These are phyloP conservation scores for Cutaneotrichosporon arboriforme DNA, from an alignment of 1,284 basidiomycete genomes.

Conservation along the genomic window DNA sequence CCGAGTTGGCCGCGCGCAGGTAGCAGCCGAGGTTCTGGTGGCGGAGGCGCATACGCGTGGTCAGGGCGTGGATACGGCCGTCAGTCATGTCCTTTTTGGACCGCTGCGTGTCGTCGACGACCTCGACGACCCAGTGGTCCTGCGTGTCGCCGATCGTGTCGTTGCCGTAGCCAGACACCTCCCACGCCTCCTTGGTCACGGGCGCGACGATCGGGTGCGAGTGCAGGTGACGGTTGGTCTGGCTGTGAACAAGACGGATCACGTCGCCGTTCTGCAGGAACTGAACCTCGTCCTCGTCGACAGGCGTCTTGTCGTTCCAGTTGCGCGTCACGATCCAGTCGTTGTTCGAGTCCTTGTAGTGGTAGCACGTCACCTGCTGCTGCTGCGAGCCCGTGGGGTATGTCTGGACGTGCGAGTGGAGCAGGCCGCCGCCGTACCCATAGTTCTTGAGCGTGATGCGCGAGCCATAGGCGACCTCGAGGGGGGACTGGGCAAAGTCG, in stretches of 20 bases:
- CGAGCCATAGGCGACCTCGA: slow-evolving; percentile 86
- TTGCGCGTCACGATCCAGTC: slow-evolving; percentile 76
- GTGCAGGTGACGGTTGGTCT: slow-evolving; percentile 88
- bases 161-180: slow-evolving; percentile 92
- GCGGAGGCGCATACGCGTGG: slow-evolving; percentile 78
- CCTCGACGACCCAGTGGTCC: slow-evolving; percentile 89
- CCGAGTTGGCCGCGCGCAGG: slow-evolving; percentile 78
- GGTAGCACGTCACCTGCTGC: slow-evolving; percentile 98
- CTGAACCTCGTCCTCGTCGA: slow-evolving; percentile 60
- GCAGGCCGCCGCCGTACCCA: slow-evolving; percentile 91
- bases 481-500: slow-evolving; percentile 80
- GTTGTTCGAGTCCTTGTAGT: slow-evolving; percentile 99
- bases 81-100: slow-evolving; percentile 55
- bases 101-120: slow-evolving; percentile 79
- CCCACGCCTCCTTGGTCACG: slow-evolving; percentile 80
- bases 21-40: slow-evolving; percentile 80
- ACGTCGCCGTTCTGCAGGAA: slow-evolving; percentile 73
- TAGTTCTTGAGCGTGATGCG: slow-evolving; percentile 93
- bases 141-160: slow-evolving; percentile 75
- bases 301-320: slow-evolving; percentile 63
- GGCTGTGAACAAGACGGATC: slow-evolving; percentile 71
- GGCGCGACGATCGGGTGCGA: slow-evolving; percentile 84
- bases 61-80: slow-evolving; percentile 75
- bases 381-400: slow-evolving; percentile 89
- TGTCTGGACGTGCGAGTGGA: slow-evolving; percentile 94